Base-by-base conservation (phyloP, 768 basidiomycete species). In the Pleurotus giganteus region DNA sequence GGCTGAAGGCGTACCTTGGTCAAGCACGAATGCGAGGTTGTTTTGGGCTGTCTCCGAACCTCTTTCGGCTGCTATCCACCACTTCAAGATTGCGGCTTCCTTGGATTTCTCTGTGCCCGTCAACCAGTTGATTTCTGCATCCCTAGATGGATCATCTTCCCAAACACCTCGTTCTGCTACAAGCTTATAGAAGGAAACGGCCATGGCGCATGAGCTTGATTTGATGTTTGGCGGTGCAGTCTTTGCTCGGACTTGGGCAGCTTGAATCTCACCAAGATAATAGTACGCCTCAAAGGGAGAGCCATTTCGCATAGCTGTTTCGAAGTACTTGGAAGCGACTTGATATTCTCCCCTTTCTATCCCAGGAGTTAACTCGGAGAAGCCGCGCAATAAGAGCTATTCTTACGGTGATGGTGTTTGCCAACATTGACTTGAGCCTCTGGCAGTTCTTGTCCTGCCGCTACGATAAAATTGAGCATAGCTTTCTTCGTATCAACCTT, bases 271-370 rank as follows among this genome's bases (percentile, higher is more conserved):
- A 21, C 91, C 94, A 8, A 97, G 81, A 64, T 97, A 94, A 71
- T 94, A 96, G 70, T 90, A 96, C 1, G 95, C 89, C 66, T 99
- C 95, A 56, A 96, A 94, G 0, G 91, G 89, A 3, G 96, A 95
- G 3, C 96, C 97, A 59, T 83, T 79, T 1, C 89, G 83, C 44
- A 96, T 74, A 2, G 95, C 97, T 23, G 78, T 79, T 67, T 98
- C 92, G 61, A 98, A 90, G 64, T 86, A 86, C 1, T 81, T 78
- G 1, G 76, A 81, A 0, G 95, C 94, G 4, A 79, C 58, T 23
- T 73, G 69, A 21, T 85, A 46, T 42, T 98, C 94, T 15, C 86
- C 85, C 13, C 79, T 79, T 27, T 79, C 95, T 96, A 42, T 1
- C 44, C 12, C 9, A 57, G 17, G 51, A 52, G 15, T n/a, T 57